These are phyloP conservation scores for Ustilago vetiveriae DNA, from an alignment of 1,284 basidiomycete species.

Conservation along the genomic window DNA sequence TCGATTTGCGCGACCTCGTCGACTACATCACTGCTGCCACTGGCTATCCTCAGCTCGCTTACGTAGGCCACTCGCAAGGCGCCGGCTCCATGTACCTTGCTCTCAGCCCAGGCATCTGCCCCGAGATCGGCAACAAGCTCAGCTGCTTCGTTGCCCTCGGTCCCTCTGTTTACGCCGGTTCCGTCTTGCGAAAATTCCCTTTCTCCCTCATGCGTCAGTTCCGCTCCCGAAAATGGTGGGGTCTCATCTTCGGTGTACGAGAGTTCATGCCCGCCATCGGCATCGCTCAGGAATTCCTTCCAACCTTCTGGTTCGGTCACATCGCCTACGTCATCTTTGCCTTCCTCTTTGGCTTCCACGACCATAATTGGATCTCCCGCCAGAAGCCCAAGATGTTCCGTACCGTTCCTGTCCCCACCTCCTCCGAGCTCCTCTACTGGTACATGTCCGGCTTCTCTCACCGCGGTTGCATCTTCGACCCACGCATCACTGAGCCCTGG, in stretches of 20 bases:
- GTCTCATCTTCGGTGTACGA: slow-evolving; percentile 62
- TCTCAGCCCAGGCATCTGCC: slow-evolving; percentile 60
- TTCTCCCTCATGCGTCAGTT: slow-evolving; percentile 62
- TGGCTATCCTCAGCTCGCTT: slow-evolving; percentile 58
- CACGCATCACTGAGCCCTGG: slow-evolving; percentile 61
- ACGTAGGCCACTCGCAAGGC: slow-evolving; percentile 65
- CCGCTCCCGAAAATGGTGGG: slow-evolving; percentile 64
- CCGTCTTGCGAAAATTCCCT: slow-evolving; percentile 63
- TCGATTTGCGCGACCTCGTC: slow-evolving; percentile 63
- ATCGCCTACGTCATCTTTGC: slow-evolving; percentile 64
- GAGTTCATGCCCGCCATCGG: slow-evolving; percentile 63
- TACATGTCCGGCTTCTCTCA: slow-evolving; percentile 64
- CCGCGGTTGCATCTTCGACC: slow-evolving; percentile 67
- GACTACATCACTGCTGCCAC: slow-evolving; percentile 63
- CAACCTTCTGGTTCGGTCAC: slow-evolving; percentile 64
- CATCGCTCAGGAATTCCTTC: slow-evolving; percentile 57
- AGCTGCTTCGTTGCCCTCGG: slow-evolving; percentile 62
- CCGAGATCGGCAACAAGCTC: slow-evolving; percentile 63
- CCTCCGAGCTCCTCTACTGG: slow-evolving; percentile 65
- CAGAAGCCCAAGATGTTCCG: slow-evolving; percentile 67
- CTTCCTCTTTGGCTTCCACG: slow-evolving; percentile 65
- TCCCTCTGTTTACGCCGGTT: slow-evolving; percentile 65
- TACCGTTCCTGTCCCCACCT: slow-evolving; percentile 58
- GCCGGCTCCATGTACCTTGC: slow-evolving; percentile 66
- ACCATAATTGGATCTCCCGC: slow-evolving; percentile 63